These are phyloP conservation scores for Neoarthrinium moseri DNA, from an alignment of 2,329 filamentous ascomycete genomes.

Conservation along the genomic window DNA sequence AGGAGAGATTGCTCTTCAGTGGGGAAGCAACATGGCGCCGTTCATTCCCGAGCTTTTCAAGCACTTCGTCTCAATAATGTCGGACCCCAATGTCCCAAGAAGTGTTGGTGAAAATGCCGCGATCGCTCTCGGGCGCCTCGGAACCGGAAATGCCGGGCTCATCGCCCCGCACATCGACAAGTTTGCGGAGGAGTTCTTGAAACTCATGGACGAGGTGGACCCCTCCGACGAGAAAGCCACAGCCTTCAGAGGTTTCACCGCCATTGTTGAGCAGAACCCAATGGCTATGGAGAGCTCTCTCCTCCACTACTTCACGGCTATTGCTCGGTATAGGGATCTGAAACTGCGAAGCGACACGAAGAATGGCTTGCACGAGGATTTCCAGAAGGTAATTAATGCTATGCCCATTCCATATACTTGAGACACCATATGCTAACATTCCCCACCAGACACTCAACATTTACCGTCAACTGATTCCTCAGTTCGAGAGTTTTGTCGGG, in stretches of 20 bases:
- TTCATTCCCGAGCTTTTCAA: slow-evolving; percentile 77
- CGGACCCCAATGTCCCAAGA: slow-evolving; percentile 79
- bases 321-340: slow-evolving; percentile 73
- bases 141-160: slow-evolving; percentile 72
- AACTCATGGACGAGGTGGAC: slow-evolving; percentile 78
- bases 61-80: slow-evolving; percentile 77
- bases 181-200: slow-evolving; percentile 81
- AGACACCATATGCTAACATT: slow-evolving; percentile 24
- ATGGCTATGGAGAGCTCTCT: slow-evolving; percentile 88
- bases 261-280: slow-evolving; percentile 82
- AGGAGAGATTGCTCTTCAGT: slow-evolving; percentile 85
- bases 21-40: slow-evolving; percentile 71
- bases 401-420: slow-evolving; percentile 24
- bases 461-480: slow-evolving; percentile 60
- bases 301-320: slow-evolving; percentile 77
- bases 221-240: slow-evolving; percentile 93
- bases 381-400: slow-evolving; percentile 65
- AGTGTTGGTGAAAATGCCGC: slow-evolving; percentile 92
- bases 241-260: slow-evolving; percentile 86
- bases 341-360: slow-evolving; percentile 59
- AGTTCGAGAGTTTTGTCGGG: slow-evolving; percentile 54
- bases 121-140: slow-evolving; percentile 85
- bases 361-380: slow-evolving; percentile 67
- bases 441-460: slow-evolving; percentile 47
- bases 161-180: slow-evolving; percentile 76